phyloP scores from a whole-genome alignment of 768 basidiomycete genomes.

The Mrakia blollopis region DNA sequence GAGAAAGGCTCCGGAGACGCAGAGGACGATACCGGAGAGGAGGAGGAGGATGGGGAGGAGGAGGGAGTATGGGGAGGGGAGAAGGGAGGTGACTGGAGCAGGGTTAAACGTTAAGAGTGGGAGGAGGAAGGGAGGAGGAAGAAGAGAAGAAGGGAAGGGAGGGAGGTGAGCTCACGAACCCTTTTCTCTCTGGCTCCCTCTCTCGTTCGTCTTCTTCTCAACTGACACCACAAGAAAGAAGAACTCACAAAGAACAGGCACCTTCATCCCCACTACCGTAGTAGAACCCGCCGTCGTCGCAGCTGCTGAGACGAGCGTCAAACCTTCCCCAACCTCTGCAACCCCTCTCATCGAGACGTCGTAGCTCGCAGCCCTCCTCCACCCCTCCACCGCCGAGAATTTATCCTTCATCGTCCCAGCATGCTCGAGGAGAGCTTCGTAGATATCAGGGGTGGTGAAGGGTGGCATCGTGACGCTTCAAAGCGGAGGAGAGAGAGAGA shows the following conservation, averaged over 20 bases:
- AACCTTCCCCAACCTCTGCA: too few species aligned
- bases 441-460: not conserved
- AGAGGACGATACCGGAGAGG: constrained; percentile 4
- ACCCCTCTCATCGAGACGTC: too few species aligned
- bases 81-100: constrained; percentile 9
- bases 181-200: too few species aligned
- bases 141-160: not conserved
- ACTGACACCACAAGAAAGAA: not conserved
- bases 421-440: not conserved
- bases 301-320: too few species aligned
- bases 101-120: too few species aligned
- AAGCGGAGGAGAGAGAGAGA: too few species aligned
- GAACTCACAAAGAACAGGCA: not conserved
- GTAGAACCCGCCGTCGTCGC: not conserved
- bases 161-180: not conserved
- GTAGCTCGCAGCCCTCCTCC: too few species aligned
- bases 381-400: not conserved
- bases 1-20: not conserved
- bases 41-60: not conserved
- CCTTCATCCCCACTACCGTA: not conserved
- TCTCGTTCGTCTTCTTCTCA: not conserved
- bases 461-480: not conserved
- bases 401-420: not conserved
- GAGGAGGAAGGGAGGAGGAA: not conserved
- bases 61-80: not conserved